Evolutionary conservation across 2,329 filamentous ascomycete genomes (phyloP).

Genomic region (Calonectria pauciramosa): DNA sequence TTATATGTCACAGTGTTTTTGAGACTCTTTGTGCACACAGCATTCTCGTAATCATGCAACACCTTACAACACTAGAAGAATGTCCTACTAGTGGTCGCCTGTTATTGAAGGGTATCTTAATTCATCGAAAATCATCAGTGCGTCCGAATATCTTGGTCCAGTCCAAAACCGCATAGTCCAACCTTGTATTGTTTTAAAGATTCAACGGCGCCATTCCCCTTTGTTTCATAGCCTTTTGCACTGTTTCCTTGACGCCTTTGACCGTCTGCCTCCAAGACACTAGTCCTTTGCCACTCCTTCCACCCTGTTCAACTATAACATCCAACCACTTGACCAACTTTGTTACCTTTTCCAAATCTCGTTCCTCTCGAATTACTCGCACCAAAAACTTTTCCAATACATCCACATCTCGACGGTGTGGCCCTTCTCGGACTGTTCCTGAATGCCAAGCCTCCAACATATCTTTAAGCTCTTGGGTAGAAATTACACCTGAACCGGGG

Average conservation of each 20-base stretch:
- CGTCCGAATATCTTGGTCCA: neutral
- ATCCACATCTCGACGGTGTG: constrained; percentile 82
- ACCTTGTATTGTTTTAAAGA: constrained; percentile 45
- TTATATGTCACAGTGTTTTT: neutral
- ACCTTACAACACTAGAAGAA: neutral
- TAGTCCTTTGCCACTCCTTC: constrained; percentile 52
- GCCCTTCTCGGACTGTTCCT: constrained; percentile 80
- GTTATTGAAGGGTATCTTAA: neutral
- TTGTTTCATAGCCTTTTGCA: constrained; percentile 68
- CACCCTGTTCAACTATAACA: constrained; percentile 66
- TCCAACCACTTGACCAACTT: constrained; percentile 78
- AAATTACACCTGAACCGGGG: constrained; percentile 57
- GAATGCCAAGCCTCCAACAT: constrained; percentile 83
- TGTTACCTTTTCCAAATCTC: constrained; percentile 81
- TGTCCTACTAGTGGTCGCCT: neutral
- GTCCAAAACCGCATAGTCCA: neutral
- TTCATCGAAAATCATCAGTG: neutral
- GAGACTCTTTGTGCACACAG: neutral
- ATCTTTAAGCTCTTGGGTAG: constrained; percentile 73
- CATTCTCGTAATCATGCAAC: neutral
- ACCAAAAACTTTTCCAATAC: constrained; percentile 81
- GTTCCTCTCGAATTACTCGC: constrained; percentile 81
- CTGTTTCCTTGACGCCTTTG: constrained; percentile 59
- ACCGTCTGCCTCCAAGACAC: constrained; percentile 63
- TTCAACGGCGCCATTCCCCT: constrained; percentile 70